phyloP scores from a whole-genome alignment of 2,329 filamentous ascomycete genomes.

The Alternaria sp. region DNA sequence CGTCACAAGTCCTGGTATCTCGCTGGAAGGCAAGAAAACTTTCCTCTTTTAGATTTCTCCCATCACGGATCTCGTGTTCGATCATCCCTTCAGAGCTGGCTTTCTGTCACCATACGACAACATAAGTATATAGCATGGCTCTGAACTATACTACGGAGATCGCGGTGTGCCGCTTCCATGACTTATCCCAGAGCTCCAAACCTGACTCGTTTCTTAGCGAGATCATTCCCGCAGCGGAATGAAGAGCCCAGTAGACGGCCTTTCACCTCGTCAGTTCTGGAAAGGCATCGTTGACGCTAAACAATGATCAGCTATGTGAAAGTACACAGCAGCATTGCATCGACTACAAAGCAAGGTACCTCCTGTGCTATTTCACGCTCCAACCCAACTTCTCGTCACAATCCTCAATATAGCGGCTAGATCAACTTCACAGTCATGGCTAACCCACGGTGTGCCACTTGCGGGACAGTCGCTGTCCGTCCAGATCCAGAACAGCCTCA shows the following conservation, averaged over 20 bases:
- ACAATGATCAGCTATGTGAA: not conserved
- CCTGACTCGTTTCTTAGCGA: not conserved
- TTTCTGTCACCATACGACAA: not conserved
- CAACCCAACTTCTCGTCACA: not conserved
- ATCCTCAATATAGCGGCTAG: not conserved
- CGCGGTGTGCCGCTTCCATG: not conserved
- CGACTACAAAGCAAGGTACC: not conserved
- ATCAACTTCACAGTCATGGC: not conserved
- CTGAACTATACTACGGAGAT: not conserved
- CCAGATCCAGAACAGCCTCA: not conserved
- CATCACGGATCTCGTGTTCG: not conserved
- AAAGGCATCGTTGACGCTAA: not conserved
- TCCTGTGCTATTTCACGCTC: not conserved
- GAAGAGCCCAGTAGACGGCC: not conserved
- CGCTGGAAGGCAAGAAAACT: not conserved
- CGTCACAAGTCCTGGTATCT: not conserved
- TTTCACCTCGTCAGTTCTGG: not conserved
- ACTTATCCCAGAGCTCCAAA: not conserved
- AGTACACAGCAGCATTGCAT: not conserved
- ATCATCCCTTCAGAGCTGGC: not conserved
- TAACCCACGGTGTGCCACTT: not conserved
- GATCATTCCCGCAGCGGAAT: not conserved
- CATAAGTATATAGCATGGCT: not conserved
- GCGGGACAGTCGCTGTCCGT: not conserved
- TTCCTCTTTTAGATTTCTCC: not conserved